Evolutionary conservation across 768 basidiomycete genomes (phyloP).

Genomic region (Podaxis sp.): DNA sequence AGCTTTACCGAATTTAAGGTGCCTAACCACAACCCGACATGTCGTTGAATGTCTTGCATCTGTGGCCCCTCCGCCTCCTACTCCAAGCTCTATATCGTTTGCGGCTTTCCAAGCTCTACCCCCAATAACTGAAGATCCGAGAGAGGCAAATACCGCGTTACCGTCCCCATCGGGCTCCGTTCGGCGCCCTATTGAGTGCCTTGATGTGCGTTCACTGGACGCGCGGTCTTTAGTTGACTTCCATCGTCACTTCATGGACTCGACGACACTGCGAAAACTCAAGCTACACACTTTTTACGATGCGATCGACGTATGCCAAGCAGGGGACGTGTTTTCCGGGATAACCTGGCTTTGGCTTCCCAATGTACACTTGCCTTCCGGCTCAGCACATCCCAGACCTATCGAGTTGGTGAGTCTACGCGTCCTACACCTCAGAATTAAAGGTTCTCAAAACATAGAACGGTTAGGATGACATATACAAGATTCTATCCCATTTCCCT

Average conservation of each 20-base stretch:
- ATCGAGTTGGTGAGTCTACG: constrained; percentile 27
- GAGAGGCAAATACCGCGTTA: neutral
- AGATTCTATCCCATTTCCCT: constrained; percentile 38
- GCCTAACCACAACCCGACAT: constrained; percentile 34
- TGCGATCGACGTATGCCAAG: constrained; percentile 27
- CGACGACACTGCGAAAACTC: constrained; percentile 30
- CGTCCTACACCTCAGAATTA: neutral
- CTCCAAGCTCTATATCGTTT: constrained; percentile 13
- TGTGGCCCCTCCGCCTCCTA: constrained; percentile 18
- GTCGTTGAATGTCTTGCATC: constrained; percentile 35
- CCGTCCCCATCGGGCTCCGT: constrained; percentile 11
- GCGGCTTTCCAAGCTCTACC: constrained; percentile 11
- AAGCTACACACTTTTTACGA: constrained; percentile 31
- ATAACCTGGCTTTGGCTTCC: constrained; percentile 44
- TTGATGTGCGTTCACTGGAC: constrained; percentile 32
- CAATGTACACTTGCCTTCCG: constrained; percentile 20
- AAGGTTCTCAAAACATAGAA: neutral
- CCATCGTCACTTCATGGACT: constrained; percentile 27
- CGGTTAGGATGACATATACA: constrained; percentile 37
- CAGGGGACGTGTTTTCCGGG: constrained; percentile 37
- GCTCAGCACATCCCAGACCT: constrained; percentile 22
- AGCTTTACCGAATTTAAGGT: constrained; percentile 41
- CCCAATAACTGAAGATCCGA: constrained; percentile 11
- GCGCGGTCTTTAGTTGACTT: constrained; percentile 29
- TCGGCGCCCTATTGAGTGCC: constrained; percentile 32